phyloP scores from a whole-genome alignment of 352 stramenopile species.

The Hyaloperonospora brassicae region DNA sequence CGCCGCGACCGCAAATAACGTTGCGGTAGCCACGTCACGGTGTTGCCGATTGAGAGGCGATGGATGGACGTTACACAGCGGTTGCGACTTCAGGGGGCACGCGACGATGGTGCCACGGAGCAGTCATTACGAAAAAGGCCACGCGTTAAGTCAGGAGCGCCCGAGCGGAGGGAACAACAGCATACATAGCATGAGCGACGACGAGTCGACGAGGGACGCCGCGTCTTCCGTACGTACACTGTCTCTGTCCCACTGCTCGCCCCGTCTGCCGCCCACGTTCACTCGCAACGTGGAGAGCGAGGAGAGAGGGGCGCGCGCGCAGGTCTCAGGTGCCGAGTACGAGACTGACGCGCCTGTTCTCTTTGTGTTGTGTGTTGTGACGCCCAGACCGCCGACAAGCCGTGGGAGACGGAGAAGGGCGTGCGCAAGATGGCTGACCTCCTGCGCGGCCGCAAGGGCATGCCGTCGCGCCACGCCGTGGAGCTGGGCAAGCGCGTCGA shows the following conservation, averaged over 20 bases:
- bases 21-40: slow-evolving; percentile 6
- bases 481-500: slow-evolving; percentile 88
- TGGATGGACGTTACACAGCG: slow-evolving; percentile 1
- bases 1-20: too few relatives aligned
- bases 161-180: slow-evolving; percentile 3
- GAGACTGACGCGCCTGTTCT: slow-evolving; percentile 11
- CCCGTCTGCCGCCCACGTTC: too few relatives aligned
- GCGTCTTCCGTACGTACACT: slow-evolving; percentile 18
- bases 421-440: slow-evolving; percentile 79
- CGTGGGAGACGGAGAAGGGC: slow-evolving; percentile 71
- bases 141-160: slow-evolving; percentile 19
- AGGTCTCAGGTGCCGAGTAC: neutral
- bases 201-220: slow-evolving; percentile 21
- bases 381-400: slow-evolving; percentile 32
- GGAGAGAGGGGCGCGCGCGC: too few relatives aligned
- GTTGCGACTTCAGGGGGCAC: slow-evolving; percentile 25
- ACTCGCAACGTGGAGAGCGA: too few relatives aligned
- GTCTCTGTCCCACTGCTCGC: neutral
- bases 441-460: slow-evolving; percentile 76
- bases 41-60: slow-evolving; percentile 29
- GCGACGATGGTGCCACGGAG: slow-evolving; percentile 9
- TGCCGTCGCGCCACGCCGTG: slow-evolving; percentile 83
- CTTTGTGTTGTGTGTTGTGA: neutral
- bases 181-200: slow-evolving; percentile 14
- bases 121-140: slow-evolving; percentile 27